Percentiles rank a stretch among this genome's conserved stretches.
These are phyloP conservation scores for Puccinia sorghi DNA, from an alignment of 1,284 basidiomycete genomes.

Conservation along the genomic window DNA sequence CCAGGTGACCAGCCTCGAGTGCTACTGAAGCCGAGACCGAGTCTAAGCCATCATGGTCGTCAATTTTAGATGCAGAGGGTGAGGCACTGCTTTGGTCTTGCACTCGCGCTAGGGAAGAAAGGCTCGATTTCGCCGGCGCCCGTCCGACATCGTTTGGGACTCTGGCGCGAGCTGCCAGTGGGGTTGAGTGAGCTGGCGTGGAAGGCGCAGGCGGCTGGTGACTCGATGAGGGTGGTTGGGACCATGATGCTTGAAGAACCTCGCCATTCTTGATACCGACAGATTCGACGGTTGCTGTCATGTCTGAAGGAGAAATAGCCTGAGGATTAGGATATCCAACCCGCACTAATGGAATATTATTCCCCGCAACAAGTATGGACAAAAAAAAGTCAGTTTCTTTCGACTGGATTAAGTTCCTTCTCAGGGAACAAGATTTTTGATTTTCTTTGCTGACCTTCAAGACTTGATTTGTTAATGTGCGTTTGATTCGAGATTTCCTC, in stretches of 20 bases:
- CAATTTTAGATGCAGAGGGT: conserved; percentile 46
- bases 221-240: conserved; percentile 42
- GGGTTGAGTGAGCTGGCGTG: conserved; percentile 52
- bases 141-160: conserved; percentile 54
- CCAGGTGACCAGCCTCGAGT: conserved; percentile 59
- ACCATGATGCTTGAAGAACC: conserved; percentile 74
- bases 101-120: conserved; percentile 52
- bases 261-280: conserved; percentile 75
- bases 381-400: background rate
- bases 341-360: conserved; percentile 8
- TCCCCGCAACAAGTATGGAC: no score
- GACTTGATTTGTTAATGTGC: background rate
- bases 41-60: conserved; percentile 63
- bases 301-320: conserved; percentile 68
- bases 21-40: conserved; percentile 66
- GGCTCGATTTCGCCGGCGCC: conserved; percentile 53
- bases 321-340: conserved; percentile 63
- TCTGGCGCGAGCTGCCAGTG: conserved; percentile 52
- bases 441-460: conserved; percentile 14
- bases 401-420: background rate
- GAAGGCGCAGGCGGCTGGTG: conserved; percentile 35
- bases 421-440: background rate
- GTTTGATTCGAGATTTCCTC: conserved; percentile 4
- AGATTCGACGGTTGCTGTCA: conserved; percentile 70
- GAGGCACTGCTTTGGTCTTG: conserved; percentile 19